A percentile compares a stretch with the other conserved stretches of the same genome.
These are phyloP conservation scores for Thalassiosira sp. DNA, from an alignment of 352 stramenopile genomes.

Conservation along the genomic window DNA sequence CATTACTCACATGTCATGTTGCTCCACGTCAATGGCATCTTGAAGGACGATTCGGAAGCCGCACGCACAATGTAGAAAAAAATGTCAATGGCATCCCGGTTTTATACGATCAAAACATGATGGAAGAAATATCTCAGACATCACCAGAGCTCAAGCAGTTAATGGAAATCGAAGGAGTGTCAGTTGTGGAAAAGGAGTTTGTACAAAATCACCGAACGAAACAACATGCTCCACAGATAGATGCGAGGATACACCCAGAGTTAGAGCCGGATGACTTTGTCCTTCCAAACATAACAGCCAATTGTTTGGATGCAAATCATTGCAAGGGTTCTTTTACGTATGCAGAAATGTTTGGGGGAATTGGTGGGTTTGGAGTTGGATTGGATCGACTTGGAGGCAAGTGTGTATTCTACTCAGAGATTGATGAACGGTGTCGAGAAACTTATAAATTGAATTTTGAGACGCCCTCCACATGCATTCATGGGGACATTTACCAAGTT, in stretches of 20 bases:
- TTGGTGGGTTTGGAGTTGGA: slow-evolving; percentile 78
- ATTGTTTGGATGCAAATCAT: slow-evolving; percentile 3
- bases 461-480: slow-evolving; percentile 40
- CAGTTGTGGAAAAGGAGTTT: slow-evolving; percentile 50
- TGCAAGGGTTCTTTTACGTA: slow-evolving; percentile 63
- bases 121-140: slow-evolving; percentile 16
- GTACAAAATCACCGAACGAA: slow-evolving; percentile 43
- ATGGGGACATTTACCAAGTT: slow-evolving; percentile 65
- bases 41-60: slow-evolving; percentile 66
- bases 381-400: slow-evolving; percentile 71
- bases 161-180: slow-evolving; percentile 44
- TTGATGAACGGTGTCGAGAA: slow-evolving; percentile 58
- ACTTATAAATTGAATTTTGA: slow-evolving; percentile 71
- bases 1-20: slow-evolving; percentile 39
- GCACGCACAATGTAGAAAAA: slow-evolving; percentile 56
- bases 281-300: slow-evolving; percentile 19
- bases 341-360: slow-evolving; percentile 74
- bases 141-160: slow-evolving; percentile 41
- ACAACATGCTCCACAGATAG: slow-evolving; percentile 19
- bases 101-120: slow-evolving; percentile 26
- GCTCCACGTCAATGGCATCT: slow-evolving; percentile 66
- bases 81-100: slow-evolving; percentile 48
- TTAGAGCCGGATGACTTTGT: slow-evolving; percentile 31
- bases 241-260: slow-evolving; percentile 49
- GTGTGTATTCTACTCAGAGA: slow-evolving; percentile 76